Evolutionary conservation across 202 grass and related monocot species (phyloP).

Genomic region (Dendrocalamus latiflorus): DNA sequence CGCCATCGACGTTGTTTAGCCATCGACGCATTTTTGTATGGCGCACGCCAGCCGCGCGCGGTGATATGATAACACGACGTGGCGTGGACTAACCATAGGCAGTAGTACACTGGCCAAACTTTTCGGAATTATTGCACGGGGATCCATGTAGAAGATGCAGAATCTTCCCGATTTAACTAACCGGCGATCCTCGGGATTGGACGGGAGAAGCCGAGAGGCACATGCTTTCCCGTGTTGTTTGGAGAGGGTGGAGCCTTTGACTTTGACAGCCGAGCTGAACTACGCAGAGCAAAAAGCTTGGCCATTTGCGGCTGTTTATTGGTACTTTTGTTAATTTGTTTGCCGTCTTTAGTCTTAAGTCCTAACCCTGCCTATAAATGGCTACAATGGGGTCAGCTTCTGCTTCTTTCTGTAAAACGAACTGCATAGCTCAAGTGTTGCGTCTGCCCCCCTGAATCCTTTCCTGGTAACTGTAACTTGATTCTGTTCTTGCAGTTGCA

Average conservation of each 20-base stretch:
- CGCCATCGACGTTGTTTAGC: neutral
- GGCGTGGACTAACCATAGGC: neutral
- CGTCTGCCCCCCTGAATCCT: neutral
- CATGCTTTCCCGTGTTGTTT: neutral
- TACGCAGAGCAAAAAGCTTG: neutral
- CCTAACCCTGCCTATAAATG: neutral
- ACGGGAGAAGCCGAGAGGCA: neutral
- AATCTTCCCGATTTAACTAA: neutral
- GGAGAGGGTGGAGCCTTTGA: neutral
- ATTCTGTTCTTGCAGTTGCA: neutral
- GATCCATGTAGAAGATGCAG: neutral
- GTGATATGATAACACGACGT: neutral
- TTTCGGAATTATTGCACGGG: slow-evolving; percentile 5
- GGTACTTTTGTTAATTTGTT: neutral
- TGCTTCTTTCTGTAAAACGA: neutral
- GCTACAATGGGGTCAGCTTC: neutral
- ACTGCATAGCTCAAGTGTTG: neutral
- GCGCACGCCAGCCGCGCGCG: neutral
- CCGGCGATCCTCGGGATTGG: neutral
- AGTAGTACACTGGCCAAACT: neutral
- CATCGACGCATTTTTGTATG: neutral
- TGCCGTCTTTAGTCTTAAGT: neutral
- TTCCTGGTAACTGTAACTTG: neutral
- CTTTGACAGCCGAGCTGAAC: neutral
- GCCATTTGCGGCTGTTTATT: neutral